Conservation (phyloP, 2,329 filamentous ascomycete genomes). For the Ceratocystis huliohia region DNA sequence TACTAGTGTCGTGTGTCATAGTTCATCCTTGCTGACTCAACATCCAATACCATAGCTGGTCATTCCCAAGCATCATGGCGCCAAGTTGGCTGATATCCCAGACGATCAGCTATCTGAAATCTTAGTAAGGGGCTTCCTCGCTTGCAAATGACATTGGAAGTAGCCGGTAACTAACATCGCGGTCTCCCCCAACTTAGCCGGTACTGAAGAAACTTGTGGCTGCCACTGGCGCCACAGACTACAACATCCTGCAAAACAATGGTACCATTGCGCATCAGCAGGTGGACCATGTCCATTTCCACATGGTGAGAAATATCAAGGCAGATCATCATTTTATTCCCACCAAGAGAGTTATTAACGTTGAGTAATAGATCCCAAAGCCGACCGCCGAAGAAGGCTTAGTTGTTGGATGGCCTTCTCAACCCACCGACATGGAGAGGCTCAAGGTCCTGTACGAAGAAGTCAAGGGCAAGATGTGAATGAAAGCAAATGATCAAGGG, state of each 20-base stretch:
- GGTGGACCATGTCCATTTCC: conserved; percentile 91
- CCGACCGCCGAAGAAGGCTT: conserved; percentile 73
- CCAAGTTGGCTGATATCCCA: conserved; percentile 81
- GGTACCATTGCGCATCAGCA: conserved; percentile 80
- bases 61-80: conserved; percentile 89
- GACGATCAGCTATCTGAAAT: conserved; percentile 77
- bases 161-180: not conserved
- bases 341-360: conserved; percentile 16
- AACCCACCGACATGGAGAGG: conserved; percentile 65
- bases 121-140: conserved; percentile 40
- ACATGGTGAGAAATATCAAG: conserved; percentile 51
- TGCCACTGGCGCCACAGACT: conserved; percentile 65
- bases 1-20: not conserved
- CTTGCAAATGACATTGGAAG: not conserved
- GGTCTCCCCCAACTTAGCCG: conserved; percentile 35
- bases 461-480: conserved; percentile 76
- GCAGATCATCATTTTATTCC: not conserved
- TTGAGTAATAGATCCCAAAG: conserved; percentile 64
- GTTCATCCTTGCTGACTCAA: not conserved
- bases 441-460: conserved; percentile 70
- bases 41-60: conserved; percentile 56
- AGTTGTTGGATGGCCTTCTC: conserved; percentile 64
- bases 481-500: not conserved
- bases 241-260: conserved; percentile 96
- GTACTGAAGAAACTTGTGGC: conserved; percentile 76